Evolutionary conservation across 2,329 filamentous ascomycete genomes (phyloP).

Genomic region (Aspergillus sp.): DNA sequence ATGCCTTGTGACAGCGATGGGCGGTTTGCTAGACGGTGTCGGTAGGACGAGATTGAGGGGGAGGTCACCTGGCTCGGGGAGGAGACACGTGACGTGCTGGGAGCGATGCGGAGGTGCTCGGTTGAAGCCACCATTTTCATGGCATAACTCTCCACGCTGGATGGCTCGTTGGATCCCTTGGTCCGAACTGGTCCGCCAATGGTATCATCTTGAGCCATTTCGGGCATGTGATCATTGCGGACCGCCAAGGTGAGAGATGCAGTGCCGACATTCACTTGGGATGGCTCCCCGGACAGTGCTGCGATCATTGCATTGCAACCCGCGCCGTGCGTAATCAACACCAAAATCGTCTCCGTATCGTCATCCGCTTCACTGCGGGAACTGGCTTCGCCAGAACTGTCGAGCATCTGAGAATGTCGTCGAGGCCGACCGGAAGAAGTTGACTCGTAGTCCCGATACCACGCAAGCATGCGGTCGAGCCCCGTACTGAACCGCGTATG

Average conservation of each 20-base stretch:
- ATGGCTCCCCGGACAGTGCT: slow-evolving; percentile 85
- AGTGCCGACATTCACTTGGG: slow-evolving; percentile 85
- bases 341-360: slow-evolving; percentile 72
- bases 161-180: slow-evolving; percentile 14
- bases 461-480: slow-evolving; percentile 74
- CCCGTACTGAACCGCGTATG: slow-evolving; percentile 84
- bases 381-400: slow-evolving; percentile 17
- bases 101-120: slow-evolving; percentile 59
- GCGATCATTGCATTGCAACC: slow-evolving; percentile 95
- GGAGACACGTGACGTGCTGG: slow-evolving; percentile 29
- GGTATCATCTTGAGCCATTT: slow-evolving; percentile 11
- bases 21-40: slow-evolving; percentile 34
- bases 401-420: slow-evolving; percentile 20
- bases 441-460: slow-evolving; percentile 65
- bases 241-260: slow-evolving; percentile 89
- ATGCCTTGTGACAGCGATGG: slow-evolving; percentile 29
- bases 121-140: slow-evolving; percentile 62
- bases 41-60: slow-evolving; percentile 32
- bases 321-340: slow-evolving; percentile 91
- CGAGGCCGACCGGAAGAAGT: slow-evolving; percentile 12
- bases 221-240: slow-evolving; percentile 49
- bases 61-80: slow-evolving; percentile 26
- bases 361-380: slow-evolving; percentile 57
- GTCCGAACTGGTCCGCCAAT: slow-evolving; percentile 8
- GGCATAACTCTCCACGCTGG: slow-evolving; percentile 57